Evolutionary conservation across 148 eudicot genomes (phyloP).

Genomic region (Vaccinium myrtillus): DNA sequence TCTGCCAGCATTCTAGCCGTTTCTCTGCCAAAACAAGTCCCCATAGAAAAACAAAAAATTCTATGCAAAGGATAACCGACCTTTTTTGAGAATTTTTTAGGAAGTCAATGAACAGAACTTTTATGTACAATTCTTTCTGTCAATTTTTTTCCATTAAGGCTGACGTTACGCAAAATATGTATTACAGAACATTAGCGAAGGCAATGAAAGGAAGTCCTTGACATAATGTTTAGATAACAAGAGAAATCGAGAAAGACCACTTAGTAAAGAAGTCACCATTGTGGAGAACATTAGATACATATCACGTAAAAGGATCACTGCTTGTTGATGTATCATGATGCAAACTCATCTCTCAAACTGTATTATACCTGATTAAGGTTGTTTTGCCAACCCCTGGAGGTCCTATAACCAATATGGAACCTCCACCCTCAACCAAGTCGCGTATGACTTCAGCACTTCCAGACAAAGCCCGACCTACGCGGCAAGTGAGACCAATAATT

Average conservation of each 20-base stretch:
- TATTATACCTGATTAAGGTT: conserved; percentile 81
- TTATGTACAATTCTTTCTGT: background rate
- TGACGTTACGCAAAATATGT: background rate
- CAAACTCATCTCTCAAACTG: background rate
- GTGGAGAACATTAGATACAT: background rate
- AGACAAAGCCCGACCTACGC: conserved; percentile 93
- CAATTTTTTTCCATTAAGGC: background rate
- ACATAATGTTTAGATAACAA: background rate
- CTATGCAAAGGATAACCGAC: background rate
- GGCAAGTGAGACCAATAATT: conserved; percentile 92
- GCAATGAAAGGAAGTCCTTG: conserved; percentile 2
- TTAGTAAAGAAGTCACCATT: background rate
- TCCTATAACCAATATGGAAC: conserved; percentile 94
- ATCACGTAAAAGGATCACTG: background rate
- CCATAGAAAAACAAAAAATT: conserved; percentile 3
- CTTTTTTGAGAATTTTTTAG: background rate
- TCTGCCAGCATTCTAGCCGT: conserved; percentile 92
- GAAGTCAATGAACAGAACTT: background rate
- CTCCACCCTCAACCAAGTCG: conserved; percentile 87
- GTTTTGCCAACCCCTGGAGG: conserved; percentile 99
- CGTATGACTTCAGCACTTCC: conserved; percentile 96
- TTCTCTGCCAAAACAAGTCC: conserved; percentile 49
- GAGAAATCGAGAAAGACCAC: conserved; percentile 1
- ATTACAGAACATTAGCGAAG: background rate
- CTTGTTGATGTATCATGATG: background rate